phyloP scores from a whole-genome alignment of 805 yeast species.

The Metschnikowia cubensis region DNA sequence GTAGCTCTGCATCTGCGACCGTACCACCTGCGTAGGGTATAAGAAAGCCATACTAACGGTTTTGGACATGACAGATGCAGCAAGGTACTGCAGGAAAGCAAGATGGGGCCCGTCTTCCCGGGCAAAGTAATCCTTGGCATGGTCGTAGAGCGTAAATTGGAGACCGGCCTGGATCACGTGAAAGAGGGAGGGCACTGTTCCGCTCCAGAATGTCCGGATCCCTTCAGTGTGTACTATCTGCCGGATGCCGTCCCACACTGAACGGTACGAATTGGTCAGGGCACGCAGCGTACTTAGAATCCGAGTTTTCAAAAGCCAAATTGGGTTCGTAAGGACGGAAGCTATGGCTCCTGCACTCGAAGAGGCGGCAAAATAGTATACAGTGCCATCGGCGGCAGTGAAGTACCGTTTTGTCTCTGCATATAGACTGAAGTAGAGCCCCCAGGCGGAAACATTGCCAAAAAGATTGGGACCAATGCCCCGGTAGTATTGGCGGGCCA shows the following conservation, averaged over 20 bases:
- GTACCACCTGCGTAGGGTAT: slow-evolving; percentile 82
- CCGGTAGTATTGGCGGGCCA: slow-evolving; percentile 45
- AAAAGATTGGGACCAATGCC: slow-evolving; percentile 76
- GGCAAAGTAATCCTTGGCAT: slow-evolving; percentile 46
- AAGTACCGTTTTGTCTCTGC: slow-evolving; percentile 47
- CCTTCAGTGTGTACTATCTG: slow-evolving; percentile 56
- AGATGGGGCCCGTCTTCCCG: slow-evolving; percentile 22
- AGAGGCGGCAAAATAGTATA: slow-evolving; percentile 34
- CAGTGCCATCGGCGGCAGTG: slow-evolving; percentile 15
- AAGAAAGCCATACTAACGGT: slow-evolving; percentile 59
- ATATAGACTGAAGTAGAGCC: slow-evolving; percentile 77
- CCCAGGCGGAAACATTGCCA: slow-evolving; percentile 90
- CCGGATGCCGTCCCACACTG: slow-evolving; percentile 52
- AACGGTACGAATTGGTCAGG: slow-evolving; percentile 51
- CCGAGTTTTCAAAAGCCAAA: slow-evolving; percentile 94
- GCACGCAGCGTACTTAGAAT: slow-evolving; percentile 56
- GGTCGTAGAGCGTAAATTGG: slow-evolving; percentile 83
- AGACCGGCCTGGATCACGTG: slow-evolving; percentile 88
- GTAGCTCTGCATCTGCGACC: slow-evolving; percentile 64
- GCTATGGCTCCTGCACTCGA: slow-evolving; percentile 69
- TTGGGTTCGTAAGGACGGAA: slow-evolving; percentile 78
- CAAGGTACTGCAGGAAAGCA: slow-evolving; percentile 54
- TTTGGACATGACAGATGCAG: slow-evolving; percentile 66
- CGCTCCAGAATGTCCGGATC: slow-evolving; percentile 60
- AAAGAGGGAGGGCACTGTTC: slow-evolving; percentile 67